phyloP scores from a whole-genome alignment of 495 filamentous ascomycete genomes.

The Aspergillus egyptiacus region DNA sequence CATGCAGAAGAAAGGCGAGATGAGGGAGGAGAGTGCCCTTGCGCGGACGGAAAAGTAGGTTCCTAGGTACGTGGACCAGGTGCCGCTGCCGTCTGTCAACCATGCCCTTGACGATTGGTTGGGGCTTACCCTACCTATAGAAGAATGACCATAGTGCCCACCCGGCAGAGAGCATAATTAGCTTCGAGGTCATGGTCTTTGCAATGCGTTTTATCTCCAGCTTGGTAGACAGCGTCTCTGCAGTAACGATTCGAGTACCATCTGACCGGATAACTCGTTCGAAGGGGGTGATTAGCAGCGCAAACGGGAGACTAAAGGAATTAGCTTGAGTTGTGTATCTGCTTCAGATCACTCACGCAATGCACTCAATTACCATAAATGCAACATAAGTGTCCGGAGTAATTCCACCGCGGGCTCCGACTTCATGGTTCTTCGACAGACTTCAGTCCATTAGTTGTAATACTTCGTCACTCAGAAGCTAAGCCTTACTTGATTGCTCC shows the following conservation, averaged over 20 bases:
- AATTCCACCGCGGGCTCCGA: slow-evolving; percentile 21
- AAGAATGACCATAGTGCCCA: slow-evolving; percentile 33
- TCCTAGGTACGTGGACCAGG: slow-evolving; percentile 26
- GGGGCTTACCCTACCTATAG: slow-evolving; percentile 17
- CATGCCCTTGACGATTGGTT: not conserved
- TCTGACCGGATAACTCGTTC: slow-evolving; percentile 26
- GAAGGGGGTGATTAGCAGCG: slow-evolving; percentile 23
- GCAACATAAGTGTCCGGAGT: slow-evolving; percentile 27
- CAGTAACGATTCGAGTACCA: slow-evolving; percentile 23
- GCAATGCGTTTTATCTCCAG: slow-evolving; percentile 23
- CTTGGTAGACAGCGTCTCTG: slow-evolving; percentile 25
- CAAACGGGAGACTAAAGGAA: slow-evolving; percentile 20
- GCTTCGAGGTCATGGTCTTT: slow-evolving; percentile 26
- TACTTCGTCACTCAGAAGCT: not conserved
- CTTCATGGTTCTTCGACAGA: slow-evolving; percentile 22
- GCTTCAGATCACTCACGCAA: slow-evolving; percentile 21
- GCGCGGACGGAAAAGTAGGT: slow-evolving; percentile 28
- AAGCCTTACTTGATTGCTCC: slow-evolving; percentile 28
- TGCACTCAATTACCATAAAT: slow-evolving; percentile 28
- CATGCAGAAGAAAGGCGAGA: slow-evolving; percentile 32
- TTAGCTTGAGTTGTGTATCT: not conserved
- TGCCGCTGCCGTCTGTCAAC: slow-evolving; percentile 15
- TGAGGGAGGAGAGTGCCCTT: slow-evolving; percentile 26
- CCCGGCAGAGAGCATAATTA: slow-evolving; percentile 22
- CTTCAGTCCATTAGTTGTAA: slow-evolving; percentile 5